Evolutionary conservation across 495 filamentous ascomycete genomes (phyloP), one percentile per base, ranked within the genome.

Genomic region (Zalerion maritima): DNA sequence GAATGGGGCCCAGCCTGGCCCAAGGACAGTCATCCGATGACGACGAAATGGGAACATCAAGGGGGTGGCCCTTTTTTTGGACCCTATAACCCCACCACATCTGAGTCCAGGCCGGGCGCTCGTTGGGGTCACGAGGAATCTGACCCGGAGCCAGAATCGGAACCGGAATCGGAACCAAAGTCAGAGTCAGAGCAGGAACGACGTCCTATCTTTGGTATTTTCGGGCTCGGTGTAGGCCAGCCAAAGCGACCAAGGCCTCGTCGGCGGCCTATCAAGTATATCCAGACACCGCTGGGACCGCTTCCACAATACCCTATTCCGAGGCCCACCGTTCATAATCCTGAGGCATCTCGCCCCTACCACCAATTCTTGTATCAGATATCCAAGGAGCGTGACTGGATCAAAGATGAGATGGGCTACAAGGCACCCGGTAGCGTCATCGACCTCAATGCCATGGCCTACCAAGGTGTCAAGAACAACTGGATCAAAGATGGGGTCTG

Each of bases 301-400:
- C 4, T 10, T 30, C 33, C 33, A 21, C 15, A 11, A 21, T 3
- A 4, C 8, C 6, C 19, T 2, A 21, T 34, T 23, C 17, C n/a
- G 25, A 5, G 8, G 14, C 9, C 19, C 19, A 31, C 9, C 8
- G 29, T 31, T 26, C 26, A 23, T 9, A 33, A 40, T 14, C 34
- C 19, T 26, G 34, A 40, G 18, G 35, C 26, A 7, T 40, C 37
- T 3, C 37, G 37, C 27, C 37, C 37, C 13, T 40, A 37, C 14
- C 19, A 40, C 31, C 37, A 40, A 17, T 40, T 40, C 20, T 1
- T 40, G 5, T 40, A 36, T 26, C 25, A 40, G 34, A 14, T 40
- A 20, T 31, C 32, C 4, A 40, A 40, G 17, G 34, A 37, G 24
- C 34, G 36, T 6, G 34, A 36, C 12, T 10, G 36, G 15, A 32